Conservation (phyloP, 106 monocot species). For the Xerophyta viscosa region DNA sequence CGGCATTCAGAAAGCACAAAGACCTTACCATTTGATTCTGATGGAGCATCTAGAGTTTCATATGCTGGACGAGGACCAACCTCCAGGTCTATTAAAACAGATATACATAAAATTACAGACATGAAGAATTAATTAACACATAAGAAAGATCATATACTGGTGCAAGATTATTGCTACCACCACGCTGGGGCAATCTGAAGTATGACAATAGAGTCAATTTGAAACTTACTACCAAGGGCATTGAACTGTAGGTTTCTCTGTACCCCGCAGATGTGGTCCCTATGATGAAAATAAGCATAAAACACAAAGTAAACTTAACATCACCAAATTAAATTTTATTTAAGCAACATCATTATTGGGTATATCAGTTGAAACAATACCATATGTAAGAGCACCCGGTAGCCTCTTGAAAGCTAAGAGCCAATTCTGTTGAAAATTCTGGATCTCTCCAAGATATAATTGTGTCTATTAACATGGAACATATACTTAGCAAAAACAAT, state of each 20-base stretch:
- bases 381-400: conserved; percentile 92
- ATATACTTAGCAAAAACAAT: no score
- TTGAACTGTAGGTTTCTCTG: conserved; percentile 76
- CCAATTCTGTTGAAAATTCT: conserved; percentile 66
- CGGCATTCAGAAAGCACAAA: background rate
- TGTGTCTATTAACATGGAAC: no score
- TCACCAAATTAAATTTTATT: no score
- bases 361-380: conserved; percentile 15
- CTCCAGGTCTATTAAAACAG: conserved; percentile 24
- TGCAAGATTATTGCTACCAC: no score
- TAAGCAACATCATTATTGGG: no score
- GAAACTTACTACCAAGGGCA: conserved; percentile 59
- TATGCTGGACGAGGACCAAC: conserved; percentile 31
- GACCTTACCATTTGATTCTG: conserved; percentile 35
- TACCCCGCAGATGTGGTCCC: conserved; percentile 79
- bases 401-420: conserved; percentile 94
- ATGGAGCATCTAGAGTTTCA: conserved; percentile 24
- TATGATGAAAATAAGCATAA: conserved; percentile 14
- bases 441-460: conserved; percentile 96
- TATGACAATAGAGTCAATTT: background rate
- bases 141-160: background rate
- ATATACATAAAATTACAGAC: background rate
- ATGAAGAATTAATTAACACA: background rate
- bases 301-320: background rate
- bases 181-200: no score